Evolutionary conservation across 768 basidiomycete genomes (phyloP), one percentile per base, ranked within the genome.

Genomic region (Naganishia vishniacii): DNA sequence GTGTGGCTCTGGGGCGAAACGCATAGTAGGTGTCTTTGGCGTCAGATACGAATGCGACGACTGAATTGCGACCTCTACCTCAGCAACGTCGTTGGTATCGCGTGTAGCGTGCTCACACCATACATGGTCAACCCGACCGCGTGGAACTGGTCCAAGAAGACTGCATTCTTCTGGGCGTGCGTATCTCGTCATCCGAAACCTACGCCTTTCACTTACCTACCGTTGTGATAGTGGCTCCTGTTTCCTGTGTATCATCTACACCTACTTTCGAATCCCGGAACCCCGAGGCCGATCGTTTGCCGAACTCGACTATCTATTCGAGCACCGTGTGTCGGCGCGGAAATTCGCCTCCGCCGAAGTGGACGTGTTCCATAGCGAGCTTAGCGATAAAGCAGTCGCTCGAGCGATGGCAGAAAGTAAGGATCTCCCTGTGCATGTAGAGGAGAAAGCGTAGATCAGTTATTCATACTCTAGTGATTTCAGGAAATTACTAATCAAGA

Each of bases 221-320:
- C 23, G 37, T 8, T 47, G 3, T 34, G 11, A 37, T 41, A 40
- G 34, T 8, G 60, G 60, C 28, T 20, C 42, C 18, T 60, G 49
- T 49, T 48, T 47, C 61, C 46, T 53, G 12, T 56, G 48, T 47
- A 62, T 63, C 44, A 25, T 67, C 32, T 67, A 59, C 51, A 49
- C 53, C 53, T 67, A 62, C 53, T 67, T 67, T 42, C 42, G 65
- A 12, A 41, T 67, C 18, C 65, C 65, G 16, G 65, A 67, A 40
- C 51, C 61, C 25, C 42, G 18, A 26, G 61, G 61, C 26, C 23
- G 65, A 26, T 62, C 61, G 15, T 67, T 47, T 40, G 51, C 53
- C 15, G 65, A 67, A 31, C 61, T 67, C 18, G 65, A 67, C 37
- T 37, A 62, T n/a, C 56, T 78, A 20, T 78, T 78, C 68, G 72